Base-by-base conservation (phyloP, 2,329 filamentous ascomycete species). In the Alternaria ventricosa region DNA sequence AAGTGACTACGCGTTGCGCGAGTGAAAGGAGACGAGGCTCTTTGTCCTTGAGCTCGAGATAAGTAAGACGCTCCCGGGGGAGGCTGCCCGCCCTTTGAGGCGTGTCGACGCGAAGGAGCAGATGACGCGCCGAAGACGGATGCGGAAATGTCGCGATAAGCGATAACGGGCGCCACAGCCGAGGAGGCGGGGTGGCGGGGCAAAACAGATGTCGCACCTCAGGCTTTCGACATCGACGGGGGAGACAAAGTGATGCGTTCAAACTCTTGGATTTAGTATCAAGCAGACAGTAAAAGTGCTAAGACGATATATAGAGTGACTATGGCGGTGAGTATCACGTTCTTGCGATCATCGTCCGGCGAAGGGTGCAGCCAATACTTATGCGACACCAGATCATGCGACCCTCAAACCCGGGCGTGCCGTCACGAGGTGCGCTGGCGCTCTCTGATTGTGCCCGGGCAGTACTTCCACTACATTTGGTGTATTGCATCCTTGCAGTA, bases 351-450 rank as follows among this genome's bases (percentile, higher is more conserved):
- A 55, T 20, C 45, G 51, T 25, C 57, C 44, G 60, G 36, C 36
- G 36, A 41, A 41, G n/a, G 27, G 20, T 15, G 33, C 12, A 53
- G 47, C 63, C 46, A 62, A 68, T 69, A 64, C 64, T 15, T 28
- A 33, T 25, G 30, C 62, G 41, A 50, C 43, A 18, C 27, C 41
- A 53, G 63, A 71, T 72, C 70, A 71, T 66, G 69, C 63, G 69
- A 58, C 43, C 45, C 47, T 27, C 47, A 36, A 56, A 63, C 53
- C 51, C 57, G 46, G 57, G 45, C 44, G 41, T 60, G 22, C 54
- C 60, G 63, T 73, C 71, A 73, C 71, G 70, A 68, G 71, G 55
- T 72, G 63, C 46, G 71, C 55, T 72, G 70, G 67, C 70, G 68
- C 28, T 45, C 57, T 50, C 63, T 64, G 63, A 65, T 64, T 43